Evolutionary conservation across 495 filamentous ascomycete species (phyloP), one percentile per base, ranked within the genome.

Genomic region (Daldinia decipiens): DNA sequence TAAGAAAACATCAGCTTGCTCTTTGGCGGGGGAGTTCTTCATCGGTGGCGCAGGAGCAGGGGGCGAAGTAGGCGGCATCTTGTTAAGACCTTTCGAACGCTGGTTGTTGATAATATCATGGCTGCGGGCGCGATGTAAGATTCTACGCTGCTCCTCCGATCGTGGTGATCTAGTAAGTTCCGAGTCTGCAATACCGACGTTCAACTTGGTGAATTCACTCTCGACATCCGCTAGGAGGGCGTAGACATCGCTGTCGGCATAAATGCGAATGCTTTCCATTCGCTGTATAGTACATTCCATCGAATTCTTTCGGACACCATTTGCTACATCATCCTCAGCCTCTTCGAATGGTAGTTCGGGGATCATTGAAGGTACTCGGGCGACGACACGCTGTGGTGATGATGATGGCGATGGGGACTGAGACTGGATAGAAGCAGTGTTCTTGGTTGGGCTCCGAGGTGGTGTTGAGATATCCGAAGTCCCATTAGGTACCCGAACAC

Each of bases 261-360:
- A 91, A 67, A 91, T 86, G 64, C 85, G 86, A 66, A 92, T 92
- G 59, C 87, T 90, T 75, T 91, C 84, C 26, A 86, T 87, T 12
- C 81, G 67, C 58, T 73, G 66, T 69, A 79, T 40, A 59, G 79
- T 58, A 29, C 71, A 76, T 32, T 77, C 67, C 27, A 57, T 58
- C 19, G 64, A 59, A 45, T 65, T 73, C 50, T 76, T 55, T 3
- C 67, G 80, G 61, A 19, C 74, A 19, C 15, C 73, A 26, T 19
- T 59, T 5, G 63, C 62, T 3, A 58, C 32, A 36, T 55, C 68
- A 6, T 75, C 76, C 29, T 79, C 76, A 61, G 76, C 66, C 66
- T 85, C 82, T 29, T 80, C 77, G 4, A 76, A 53, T 15, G 82
- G 82, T 54, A 79, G 75, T 72, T 85, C 82, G 12, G 82, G 76